A percentile compares a stretch with the other conserved stretches of the same genome.
Evolutionary conservation across 2,329 filamentous ascomycete species (phyloP).

Genomic region (Bipolaris cookei): DNA sequence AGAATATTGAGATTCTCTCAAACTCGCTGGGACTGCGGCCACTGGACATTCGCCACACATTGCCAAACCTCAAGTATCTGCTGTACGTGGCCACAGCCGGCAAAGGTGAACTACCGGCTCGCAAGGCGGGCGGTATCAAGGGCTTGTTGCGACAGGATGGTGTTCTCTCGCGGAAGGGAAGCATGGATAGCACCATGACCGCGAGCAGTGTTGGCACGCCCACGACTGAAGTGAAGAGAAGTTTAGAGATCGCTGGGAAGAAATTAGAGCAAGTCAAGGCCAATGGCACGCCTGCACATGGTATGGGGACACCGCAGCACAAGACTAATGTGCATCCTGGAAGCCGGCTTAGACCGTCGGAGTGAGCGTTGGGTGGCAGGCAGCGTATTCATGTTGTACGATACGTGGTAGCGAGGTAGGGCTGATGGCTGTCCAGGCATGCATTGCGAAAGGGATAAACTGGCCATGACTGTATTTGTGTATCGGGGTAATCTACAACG

Average conservation of each 20-base stretch:
- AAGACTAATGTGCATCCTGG: constrained; percentile 26
- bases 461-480: neutral
- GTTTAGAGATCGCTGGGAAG: constrained; percentile 22
- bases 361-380: constrained; percentile 12
- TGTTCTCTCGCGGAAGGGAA: constrained; percentile 36
- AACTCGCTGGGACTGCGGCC: constrained; percentile 74
- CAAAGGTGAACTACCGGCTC: constrained; percentile 62
- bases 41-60: constrained; percentile 87
- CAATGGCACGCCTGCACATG: constrained; percentile 25
- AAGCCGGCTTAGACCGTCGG: constrained; percentile 38
- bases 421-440: neutral
- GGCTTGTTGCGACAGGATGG: constrained; percentile 41
- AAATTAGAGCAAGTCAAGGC: constrained; percentile 18
- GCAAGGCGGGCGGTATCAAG: constrained; percentile 47
- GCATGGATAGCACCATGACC: constrained; percentile 42
- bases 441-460: neutral
- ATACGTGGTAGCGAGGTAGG: neutral
- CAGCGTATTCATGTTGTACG: neutral
- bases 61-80: constrained; percentile 92
- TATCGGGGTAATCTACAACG: neutral
- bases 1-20: constrained; percentile 78
- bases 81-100: constrained; percentile 88
- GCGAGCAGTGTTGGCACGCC: constrained; percentile 36
- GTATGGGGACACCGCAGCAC: constrained; percentile 24
- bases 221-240: constrained; percentile 28